These are phyloP conservation scores for Yamadazyma sp. DNA, from an alignment of 805 yeast species.

Conservation along the genomic window DNA sequence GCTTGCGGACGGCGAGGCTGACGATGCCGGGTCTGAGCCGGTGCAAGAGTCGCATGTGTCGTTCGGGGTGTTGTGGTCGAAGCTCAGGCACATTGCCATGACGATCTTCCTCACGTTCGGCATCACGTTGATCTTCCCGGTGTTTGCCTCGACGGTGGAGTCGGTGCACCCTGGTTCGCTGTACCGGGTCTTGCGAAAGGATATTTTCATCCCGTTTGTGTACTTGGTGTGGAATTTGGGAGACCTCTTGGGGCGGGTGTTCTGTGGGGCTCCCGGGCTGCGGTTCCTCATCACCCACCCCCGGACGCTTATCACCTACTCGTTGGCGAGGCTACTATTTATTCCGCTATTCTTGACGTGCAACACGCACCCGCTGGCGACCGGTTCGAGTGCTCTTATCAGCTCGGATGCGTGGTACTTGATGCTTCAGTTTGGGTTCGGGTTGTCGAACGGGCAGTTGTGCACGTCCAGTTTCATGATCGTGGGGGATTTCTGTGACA, in stretches of 20 bases:
- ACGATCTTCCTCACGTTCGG: conserved; percentile 75
- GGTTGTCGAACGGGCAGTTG: conserved; percentile 84
- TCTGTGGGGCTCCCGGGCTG: conserved; percentile 54
- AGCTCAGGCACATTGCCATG: conserved; percentile 60
- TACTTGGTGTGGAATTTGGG: conserved; percentile 89
- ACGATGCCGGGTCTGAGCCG: conserved; percentile 14
- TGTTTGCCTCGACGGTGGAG: conserved; percentile 74
- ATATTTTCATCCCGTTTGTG: conserved; percentile 66
- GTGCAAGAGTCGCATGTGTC: conserved; percentile 43
- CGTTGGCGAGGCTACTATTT: conserved; percentile 55
- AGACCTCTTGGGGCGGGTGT: conserved; percentile 74
- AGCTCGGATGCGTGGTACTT: conserved; percentile 68
- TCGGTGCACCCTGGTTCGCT: conserved; percentile 42
- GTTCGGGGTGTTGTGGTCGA: conserved; percentile 56
- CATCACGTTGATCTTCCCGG: conserved; percentile 80
- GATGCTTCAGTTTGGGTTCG: conserved; percentile 71
- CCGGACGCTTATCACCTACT: conserved; percentile 47
- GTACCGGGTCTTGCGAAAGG: conserved; percentile 44
- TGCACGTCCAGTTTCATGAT: conserved; percentile 78
- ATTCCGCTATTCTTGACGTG: conserved; percentile 74
- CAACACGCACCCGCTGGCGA: conserved; percentile 47
- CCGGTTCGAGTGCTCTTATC: conserved; percentile 38
- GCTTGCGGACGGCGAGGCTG: conserved; percentile 13
- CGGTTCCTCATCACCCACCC: conserved; percentile 41
- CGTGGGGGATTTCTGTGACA: conserved; percentile 58